Conservation (phyloP, 805 yeast genomes). For the Pichia pseudocactophila region DNA sequence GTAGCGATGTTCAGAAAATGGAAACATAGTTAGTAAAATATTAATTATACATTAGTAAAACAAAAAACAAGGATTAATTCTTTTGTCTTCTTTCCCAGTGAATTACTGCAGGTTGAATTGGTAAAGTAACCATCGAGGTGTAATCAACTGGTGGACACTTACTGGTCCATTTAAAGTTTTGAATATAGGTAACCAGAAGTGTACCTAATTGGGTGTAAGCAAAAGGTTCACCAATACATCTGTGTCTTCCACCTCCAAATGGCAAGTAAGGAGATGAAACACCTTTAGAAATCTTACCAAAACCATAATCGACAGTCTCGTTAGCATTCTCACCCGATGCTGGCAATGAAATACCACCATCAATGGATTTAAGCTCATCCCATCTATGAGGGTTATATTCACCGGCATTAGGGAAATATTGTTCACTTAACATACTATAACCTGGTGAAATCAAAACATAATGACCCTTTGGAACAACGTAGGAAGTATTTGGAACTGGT, state of each 20-base stretch:
- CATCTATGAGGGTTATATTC: conserved; percentile 84
- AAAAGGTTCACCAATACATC: conserved; percentile 98
- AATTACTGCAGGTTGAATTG: conserved; percentile 65
- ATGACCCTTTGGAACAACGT: conserved; percentile 83
- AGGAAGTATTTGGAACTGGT: conserved; percentile 67
- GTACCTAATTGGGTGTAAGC: conserved; percentile 92
- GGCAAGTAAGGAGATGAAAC: conserved; percentile 94
- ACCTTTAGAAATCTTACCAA: conserved; percentile 93
- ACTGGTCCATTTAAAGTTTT: conserved; percentile 70
- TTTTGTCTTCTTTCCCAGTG: conserved; percentile 57
- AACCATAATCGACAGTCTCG: conserved; percentile 81
- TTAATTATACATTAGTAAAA: background rate
- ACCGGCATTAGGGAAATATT: conserved; percentile 69
- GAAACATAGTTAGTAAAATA: background rate
- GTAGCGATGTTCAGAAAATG: background rate
- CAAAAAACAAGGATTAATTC: background rate
- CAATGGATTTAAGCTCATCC: conserved; percentile 34
- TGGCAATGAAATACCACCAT: conserved; percentile 18
- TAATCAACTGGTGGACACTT: conserved; percentile 64
- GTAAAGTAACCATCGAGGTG: conserved; percentile 89
- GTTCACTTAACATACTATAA: conserved; percentile 66
- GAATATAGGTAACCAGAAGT: conserved; percentile 63
- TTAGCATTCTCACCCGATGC: conserved; percentile 29
- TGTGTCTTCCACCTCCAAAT: conserved; percentile 98
- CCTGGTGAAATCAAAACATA: conserved; percentile 93